Evolutionary conservation across 495 filamentous ascomycete genomes (phyloP).

Genomic region (Neurospora pannonica): DNA sequence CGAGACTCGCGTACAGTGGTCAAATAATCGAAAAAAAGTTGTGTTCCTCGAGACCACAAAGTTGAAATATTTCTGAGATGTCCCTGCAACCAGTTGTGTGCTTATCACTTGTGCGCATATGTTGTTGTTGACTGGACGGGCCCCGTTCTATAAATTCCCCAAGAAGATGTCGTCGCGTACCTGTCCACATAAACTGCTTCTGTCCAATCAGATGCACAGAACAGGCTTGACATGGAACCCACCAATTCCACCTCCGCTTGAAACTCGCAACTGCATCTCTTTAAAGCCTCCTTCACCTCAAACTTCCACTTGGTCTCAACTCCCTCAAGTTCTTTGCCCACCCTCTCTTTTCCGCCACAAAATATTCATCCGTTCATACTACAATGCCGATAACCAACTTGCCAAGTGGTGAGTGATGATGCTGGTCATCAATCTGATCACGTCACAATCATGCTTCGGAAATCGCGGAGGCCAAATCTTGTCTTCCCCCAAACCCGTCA

Average conservation of each 20-base stretch:
- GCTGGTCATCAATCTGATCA: not conserved
- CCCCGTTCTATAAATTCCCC: not conserved
- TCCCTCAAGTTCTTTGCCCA: not conserved
- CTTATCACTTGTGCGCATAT: not conserved
- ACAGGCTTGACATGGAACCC: too few species aligned
- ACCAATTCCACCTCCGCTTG: not conserved
- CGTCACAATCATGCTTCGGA: not conserved
- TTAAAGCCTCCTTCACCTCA: not conserved
- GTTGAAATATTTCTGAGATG: not conserved
- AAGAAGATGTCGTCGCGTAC: not conserved
- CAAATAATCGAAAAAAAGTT: not conserved
- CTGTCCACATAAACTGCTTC: not conserved
- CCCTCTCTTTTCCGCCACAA: not conserved
- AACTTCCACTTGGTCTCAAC: not conserved
- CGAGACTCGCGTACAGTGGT: not conserved
- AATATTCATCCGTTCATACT: not conserved
- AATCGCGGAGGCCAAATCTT: not conserved
- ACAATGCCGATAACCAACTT: not conserved
- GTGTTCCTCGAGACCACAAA: not conserved
- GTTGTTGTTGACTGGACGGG: not conserved
- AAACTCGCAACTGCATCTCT: not conserved
- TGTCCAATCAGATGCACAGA: too few species aligned
- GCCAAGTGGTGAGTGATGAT: not conserved
- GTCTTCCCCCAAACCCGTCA: not conserved
- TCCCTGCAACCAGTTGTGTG: not conserved